These are phyloP conservation scores for Phytophthora hybrid DNA, from an alignment of 352 stramenopile genomes.

Conservation along the genomic window DNA sequence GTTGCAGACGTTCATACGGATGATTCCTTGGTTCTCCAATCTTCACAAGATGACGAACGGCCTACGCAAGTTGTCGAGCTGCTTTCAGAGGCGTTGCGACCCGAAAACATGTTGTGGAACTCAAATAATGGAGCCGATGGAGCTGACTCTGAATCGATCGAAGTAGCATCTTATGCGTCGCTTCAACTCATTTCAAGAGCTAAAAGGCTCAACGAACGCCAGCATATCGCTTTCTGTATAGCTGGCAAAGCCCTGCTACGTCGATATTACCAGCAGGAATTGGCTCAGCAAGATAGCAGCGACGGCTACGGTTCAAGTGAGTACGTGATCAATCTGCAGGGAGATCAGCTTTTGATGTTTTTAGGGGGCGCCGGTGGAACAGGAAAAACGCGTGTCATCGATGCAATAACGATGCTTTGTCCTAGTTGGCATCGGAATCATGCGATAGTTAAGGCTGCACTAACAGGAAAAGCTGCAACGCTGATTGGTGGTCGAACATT, in stretches of 20 bases:
- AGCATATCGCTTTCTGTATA: neutral
- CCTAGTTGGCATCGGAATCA: neutral
- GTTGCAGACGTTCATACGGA: neutral
- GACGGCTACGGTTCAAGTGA: neutral
- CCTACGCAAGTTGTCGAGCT: neutral
- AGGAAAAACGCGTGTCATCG: constrained; percentile 11
- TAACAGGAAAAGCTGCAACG: constrained; percentile 15
- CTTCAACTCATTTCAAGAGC: neutral
- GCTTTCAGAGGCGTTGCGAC: neutral
- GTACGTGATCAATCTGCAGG: neutral
- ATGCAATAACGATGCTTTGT: constrained; percentile 5
- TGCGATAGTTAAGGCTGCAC: constrained; percentile 5
- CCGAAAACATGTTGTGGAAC: neutral
- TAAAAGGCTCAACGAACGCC: neutral
- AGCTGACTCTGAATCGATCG: too few species aligned
- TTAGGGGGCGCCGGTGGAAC: constrained; percentile 1
- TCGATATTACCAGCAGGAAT: neutral
- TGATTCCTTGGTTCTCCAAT: neutral
- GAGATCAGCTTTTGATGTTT: neutral
- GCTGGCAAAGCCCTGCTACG: neutral
- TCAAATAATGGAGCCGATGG: neutral
- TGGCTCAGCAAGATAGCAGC: neutral
- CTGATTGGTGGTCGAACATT: constrained; percentile 5
- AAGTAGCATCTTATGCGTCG: neutral
- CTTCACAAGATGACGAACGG: neutral